Evolutionary conservation across 257 asterid genomes (phyloP).

Genomic region (Solanum medicagineum): DNA sequence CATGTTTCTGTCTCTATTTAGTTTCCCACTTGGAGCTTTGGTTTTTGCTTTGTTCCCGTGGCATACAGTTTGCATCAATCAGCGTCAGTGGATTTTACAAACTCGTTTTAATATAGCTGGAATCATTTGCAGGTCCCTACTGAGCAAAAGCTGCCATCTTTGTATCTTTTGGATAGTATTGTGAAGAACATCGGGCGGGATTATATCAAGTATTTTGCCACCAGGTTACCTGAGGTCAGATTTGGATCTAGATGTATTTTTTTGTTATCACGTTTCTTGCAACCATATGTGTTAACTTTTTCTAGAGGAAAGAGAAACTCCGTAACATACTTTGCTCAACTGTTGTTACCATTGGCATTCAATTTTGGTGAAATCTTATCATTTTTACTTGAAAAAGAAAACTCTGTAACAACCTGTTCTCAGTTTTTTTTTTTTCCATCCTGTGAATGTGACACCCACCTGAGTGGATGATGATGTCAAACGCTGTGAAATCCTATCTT

Average conservation of each 20-base stretch:
- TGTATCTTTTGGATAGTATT: constrained; percentile 15
- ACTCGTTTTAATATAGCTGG: not conserved
- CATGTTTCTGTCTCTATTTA: not conserved
- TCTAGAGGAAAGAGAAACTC: not conserved
- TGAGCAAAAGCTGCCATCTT: constrained; percentile 13
- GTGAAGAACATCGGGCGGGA: constrained; percentile 18
- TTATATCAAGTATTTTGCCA: constrained; percentile 13
- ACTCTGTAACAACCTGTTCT: not conserved
- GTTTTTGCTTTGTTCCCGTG: not conserved
- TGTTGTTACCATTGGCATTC: not conserved
- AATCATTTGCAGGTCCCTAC: constrained; percentile 5
- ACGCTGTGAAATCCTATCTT: not conserved
- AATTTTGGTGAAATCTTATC: not conserved
- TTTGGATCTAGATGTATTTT: not conserved
- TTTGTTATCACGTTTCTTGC: not conserved
- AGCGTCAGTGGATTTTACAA: not conserved
- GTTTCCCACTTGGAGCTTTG: not conserved
- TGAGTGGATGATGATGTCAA: not conserved
- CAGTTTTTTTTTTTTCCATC: not conserved
- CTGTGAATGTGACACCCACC: not conserved
- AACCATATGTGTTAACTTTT: not conserved
- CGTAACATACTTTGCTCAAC: not conserved
- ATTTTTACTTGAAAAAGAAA: not conserved
- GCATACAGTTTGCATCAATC: not conserved
- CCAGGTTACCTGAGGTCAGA: constrained; percentile 10